These are phyloP conservation scores for Globisporangium sylvaticum DNA, from an alignment of 352 stramenopile species.

Conservation along the genomic window DNA sequence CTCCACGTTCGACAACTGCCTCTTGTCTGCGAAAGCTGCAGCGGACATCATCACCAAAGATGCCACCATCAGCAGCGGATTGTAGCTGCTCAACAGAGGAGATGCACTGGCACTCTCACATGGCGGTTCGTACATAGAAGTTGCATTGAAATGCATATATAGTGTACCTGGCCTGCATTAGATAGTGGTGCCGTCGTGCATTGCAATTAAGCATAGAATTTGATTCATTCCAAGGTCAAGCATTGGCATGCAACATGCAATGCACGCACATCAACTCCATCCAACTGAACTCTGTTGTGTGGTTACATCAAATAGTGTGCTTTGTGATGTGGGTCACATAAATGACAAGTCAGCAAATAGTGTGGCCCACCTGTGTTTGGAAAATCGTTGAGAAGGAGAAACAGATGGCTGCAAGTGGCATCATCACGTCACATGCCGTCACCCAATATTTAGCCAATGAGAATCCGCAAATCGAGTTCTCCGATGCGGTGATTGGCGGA, in stretches of 20 bases:
- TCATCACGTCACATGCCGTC: not conserved
- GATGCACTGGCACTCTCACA: not conserved
- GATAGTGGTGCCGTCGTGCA: not conserved
- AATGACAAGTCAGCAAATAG: not conserved
- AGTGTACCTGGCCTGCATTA: no score
- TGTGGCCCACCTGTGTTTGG: not conserved
- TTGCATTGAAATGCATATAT: not conserved
- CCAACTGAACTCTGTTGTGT: not conserved
- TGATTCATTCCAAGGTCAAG: not conserved
- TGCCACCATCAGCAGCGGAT: conserved; percentile 23
- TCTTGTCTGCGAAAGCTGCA: conserved; percentile 54
- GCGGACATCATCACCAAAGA: conserved; percentile 20
- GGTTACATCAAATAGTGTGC: not conserved
- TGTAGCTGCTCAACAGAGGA: conserved; percentile 19
- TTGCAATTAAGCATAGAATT: not conserved
- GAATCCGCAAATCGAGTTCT: not conserved
- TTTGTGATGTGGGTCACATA: not conserved
- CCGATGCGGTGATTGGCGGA: not conserved
- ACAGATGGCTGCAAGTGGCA: not conserved
- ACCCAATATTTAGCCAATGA: not conserved
- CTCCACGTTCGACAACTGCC: conserved; percentile 69
- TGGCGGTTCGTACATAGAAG: not conserved
- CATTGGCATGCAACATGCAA: not conserved
- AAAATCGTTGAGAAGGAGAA: not conserved
- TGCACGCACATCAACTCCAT: not conserved